Evolutionary conservation across 345 rosid species (phyloP), one percentile per base, ranked within the genome.

Genomic region (Camelina neglecta): DNA sequence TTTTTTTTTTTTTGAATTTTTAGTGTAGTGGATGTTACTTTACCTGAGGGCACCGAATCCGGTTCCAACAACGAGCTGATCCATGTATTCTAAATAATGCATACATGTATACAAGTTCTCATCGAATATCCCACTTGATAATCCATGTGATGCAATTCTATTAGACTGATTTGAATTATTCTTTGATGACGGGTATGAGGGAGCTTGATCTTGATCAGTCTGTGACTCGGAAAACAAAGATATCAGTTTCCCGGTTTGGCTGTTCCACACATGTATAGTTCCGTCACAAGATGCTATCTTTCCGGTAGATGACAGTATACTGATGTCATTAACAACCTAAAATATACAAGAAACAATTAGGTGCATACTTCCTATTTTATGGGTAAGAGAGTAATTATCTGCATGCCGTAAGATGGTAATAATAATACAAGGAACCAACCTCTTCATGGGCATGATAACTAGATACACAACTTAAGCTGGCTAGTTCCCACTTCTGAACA

Each of bases 371-470:
- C 38, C 21, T 42, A 58, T 5, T 20, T 49, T 65, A 11, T 33
- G 23, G 10, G 33, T 12, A 45, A 8, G 36, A 16, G 31, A 15
- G 38, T 29, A 15, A 26, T 26, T n/a, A 61, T 59, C 23, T 60
- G 69, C 10, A 24, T 7, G 54, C 64, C 39, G 18, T 31, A 35
- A n/a, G 59, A 50, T 39, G 49, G 47, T 49, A 39, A 63, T 42
- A 60, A 49, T 54, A 69, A 65, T 51, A 58, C 33, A 66, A 81
- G 77, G 67, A 80, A 71, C 92, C 35, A 76, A 93, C 98, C 98
- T 93, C 98, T 76, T 93, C 98, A 79, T 93, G 98, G 65, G 91
- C 98, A 87, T 89, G 81, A 86, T 93, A 93, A 60, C 96, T 89
- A 44, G 88, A 91, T 50, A 86, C 75, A 68, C 93, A 86, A 80